Conservation (phyloP, 306 rosid genomes). For the Prunus padus region DNA sequence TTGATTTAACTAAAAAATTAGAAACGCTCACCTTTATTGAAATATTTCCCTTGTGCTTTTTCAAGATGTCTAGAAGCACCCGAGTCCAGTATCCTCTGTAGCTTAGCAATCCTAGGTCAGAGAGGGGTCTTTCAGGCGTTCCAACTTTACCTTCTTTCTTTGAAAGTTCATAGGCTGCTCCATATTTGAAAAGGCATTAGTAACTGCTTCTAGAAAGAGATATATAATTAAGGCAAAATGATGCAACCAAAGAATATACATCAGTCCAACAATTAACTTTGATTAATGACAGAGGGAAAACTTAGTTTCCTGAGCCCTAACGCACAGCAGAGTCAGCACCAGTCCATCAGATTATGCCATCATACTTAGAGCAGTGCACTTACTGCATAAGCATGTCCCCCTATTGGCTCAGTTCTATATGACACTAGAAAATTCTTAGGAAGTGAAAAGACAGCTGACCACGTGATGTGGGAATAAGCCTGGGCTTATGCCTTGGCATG, state of each 20-base stretch:
- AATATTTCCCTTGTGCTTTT: constrained; percentile 94
- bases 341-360: neutral
- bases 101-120: constrained; percentile 93
- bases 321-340: neutral
- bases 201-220: neutral
- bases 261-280: neutral
- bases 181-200: constrained; percentile 33
- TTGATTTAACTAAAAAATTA: neutral
- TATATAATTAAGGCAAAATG: neutral
- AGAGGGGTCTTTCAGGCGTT: constrained; percentile 98
- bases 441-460: neutral
- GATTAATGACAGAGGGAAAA: neutral
- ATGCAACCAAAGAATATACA: neutral
- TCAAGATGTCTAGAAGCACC: constrained; percentile 89
- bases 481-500: neutral
- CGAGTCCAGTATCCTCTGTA: constrained; percentile 99
- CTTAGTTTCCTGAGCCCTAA: neutral
- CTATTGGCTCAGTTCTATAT: neutral
- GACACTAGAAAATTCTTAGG: neutral
- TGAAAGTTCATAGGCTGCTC: constrained; percentile 93
- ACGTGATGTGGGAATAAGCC: neutral
- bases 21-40: constrained; percentile 75
- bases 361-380: neutral
- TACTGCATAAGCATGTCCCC: neutral
- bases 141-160: constrained; percentile 98